These are phyloP conservation scores for Dactylonectria macrodidyma DNA, from an alignment of 2,329 filamentous ascomycete genomes.

Conservation along the genomic window DNA sequence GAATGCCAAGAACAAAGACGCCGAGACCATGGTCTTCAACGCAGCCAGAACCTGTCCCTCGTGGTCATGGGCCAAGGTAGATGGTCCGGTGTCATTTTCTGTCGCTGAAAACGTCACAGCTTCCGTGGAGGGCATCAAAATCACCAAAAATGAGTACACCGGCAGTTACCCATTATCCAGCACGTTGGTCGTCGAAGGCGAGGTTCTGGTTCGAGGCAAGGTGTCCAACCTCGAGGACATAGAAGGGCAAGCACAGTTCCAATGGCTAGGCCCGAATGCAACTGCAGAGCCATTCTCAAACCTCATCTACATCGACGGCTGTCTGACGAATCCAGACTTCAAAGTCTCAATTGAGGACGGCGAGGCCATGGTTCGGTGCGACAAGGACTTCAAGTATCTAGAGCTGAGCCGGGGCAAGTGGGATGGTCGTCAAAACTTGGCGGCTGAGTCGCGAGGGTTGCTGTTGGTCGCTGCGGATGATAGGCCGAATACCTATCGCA, in stretches of 20 bases:
- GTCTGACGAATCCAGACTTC: constrained; percentile 11
- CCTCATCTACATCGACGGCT: constrained; percentile 15
- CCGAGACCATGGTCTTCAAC: neutral
- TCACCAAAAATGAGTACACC: constrained; percentile 9
- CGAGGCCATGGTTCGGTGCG: neutral
- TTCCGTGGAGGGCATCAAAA: neutral
- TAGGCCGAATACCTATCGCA: neutral
- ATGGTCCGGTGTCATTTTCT: constrained; percentile 16
- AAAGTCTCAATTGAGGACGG: neutral
- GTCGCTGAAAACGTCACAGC: constrained; percentile 14
- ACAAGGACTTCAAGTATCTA: constrained; percentile 1
- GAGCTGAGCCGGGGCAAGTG: constrained; percentile 15
- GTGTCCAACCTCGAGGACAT: neutral
- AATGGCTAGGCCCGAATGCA: constrained; percentile 1
- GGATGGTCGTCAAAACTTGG: constrained; percentile 11
- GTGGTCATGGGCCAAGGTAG: constrained; percentile 22
- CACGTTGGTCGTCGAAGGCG: constrained; percentile 7
- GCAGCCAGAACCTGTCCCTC: constrained; percentile 10
- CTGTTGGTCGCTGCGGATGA: constrained; percentile 9
- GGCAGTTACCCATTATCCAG: neutral
- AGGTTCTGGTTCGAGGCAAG: neutral
- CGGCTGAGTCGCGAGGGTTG: constrained; percentile 10
- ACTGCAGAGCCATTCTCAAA: neutral
- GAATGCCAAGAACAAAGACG: neutral
- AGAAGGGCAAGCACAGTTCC: neutral